Evolutionary conservation across 225 moss, liverwort and hornwort species (phyloP).

Genomic region (Marchantia polymorpha): DNA sequence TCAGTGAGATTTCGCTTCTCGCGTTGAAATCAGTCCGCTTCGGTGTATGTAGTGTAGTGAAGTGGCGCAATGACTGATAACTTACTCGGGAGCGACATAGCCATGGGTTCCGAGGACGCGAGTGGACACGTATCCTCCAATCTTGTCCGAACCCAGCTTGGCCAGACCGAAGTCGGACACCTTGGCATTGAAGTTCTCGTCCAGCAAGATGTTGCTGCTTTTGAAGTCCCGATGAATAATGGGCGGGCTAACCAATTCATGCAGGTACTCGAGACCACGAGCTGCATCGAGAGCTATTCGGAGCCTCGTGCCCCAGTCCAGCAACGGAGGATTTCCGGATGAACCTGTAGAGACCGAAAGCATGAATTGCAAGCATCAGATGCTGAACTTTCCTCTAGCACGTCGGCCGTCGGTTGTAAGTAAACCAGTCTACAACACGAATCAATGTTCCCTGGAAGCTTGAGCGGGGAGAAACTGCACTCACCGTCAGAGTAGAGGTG

Average conservation of each 20-base stretch:
- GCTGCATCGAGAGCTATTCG: conserved; percentile 54
- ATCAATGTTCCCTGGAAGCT: no score
- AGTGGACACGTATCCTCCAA: conserved; percentile 56
- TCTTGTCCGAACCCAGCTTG: conserved; percentile 55
- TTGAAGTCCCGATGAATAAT: conserved; percentile 56
- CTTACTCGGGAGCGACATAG: conserved; percentile 55
- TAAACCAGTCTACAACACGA: neutral
- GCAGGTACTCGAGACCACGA: conserved; percentile 51
- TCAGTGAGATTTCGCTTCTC: no score
- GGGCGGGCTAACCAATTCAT: conserved; percentile 52
- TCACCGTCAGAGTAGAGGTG: conserved; percentile 53
- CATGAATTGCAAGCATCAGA: no score
- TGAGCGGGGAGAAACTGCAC: neutral
- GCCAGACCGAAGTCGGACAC: conserved; percentile 56
- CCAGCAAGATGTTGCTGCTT: conserved; percentile 51
- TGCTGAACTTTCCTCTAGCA: no score
- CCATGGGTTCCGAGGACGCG: conserved; percentile 53
- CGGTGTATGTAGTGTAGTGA: no score
- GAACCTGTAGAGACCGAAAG: conserved; percentile 29
- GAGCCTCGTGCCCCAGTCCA: conserved; percentile 53
- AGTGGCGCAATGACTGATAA: no score
- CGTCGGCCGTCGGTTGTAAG: neutral
- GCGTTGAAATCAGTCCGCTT: no score
- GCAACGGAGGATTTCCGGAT: conserved; percentile 44
- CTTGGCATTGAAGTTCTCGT: conserved; percentile 55